These are phyloP conservation scores for Fusarium mundagurra DNA, from an alignment of 2,329 filamentous ascomycete genomes.

Conservation along the genomic window DNA sequence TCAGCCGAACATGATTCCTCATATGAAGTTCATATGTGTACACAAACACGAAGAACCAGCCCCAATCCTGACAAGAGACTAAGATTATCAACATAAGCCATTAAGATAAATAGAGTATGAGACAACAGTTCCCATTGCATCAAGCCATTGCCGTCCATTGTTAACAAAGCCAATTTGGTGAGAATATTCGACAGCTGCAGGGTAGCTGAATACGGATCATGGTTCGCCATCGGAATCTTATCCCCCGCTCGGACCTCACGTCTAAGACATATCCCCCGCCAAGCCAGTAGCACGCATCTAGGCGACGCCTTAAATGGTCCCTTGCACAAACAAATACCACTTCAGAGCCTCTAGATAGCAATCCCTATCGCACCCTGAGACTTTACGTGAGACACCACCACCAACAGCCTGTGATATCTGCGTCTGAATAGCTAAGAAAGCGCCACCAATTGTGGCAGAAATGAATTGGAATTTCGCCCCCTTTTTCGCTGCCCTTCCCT, in stretches of 20 bases:
- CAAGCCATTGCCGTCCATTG: not conserved
- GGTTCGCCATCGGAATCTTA: not conserved
- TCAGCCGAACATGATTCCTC: too few species aligned
- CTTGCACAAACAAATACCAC: not conserved
- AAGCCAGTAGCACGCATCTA: not conserved
- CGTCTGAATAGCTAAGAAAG: not conserved
- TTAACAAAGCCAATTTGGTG: rapidly evolving
- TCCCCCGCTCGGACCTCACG: not conserved
- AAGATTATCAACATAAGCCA: too few species aligned
- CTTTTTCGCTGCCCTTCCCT: not conserved
- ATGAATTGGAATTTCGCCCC: not conserved
- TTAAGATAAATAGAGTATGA: not conserved
- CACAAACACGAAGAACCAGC: too few species aligned
- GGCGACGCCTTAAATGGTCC: not conserved
- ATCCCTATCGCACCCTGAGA: not conserved
- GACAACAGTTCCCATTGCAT: not conserved
- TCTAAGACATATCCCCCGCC: not conserved
- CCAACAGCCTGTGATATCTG: not conserved
- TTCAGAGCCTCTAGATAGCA: too few species aligned
- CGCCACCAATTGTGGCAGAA: not conserved
- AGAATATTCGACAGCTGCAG: rapidly evolving
- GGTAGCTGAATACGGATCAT: not conserved
- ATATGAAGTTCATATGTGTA: too few species aligned
- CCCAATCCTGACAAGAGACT: not conserved
- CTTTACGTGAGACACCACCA: not conserved